Evolutionary conservation across 768 basidiomycete genomes (phyloP).

Genomic region (Pulveroboletus ravenelii): DNA sequence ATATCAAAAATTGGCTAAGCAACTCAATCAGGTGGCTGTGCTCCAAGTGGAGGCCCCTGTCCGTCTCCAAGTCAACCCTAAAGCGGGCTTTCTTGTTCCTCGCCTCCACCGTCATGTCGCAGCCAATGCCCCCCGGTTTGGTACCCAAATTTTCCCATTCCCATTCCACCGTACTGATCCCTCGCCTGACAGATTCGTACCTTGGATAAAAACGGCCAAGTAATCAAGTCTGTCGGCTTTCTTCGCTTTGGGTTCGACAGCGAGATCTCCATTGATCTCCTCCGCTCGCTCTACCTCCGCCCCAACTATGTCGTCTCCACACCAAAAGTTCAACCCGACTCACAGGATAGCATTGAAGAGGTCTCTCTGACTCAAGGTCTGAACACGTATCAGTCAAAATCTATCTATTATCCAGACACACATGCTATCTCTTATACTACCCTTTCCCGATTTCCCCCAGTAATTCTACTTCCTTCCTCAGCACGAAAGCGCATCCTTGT

Average conservation of each 20-base stretch:
- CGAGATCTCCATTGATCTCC: conserved; percentile 70
- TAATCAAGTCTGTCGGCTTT: conserved; percentile 78
- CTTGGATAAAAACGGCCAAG: conserved; percentile 68
- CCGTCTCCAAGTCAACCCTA: background rate
- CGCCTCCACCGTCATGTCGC: conserved; percentile 16
- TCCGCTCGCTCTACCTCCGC: conserved; percentile 86
- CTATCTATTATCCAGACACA: conserved; percentile 76
- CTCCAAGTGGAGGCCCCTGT: too few relatives aligned
- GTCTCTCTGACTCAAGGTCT: conserved; percentile 38
- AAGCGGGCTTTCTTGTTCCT: background rate
- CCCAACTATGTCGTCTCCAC: conserved; percentile 64
- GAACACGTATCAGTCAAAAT: conserved; percentile 69
- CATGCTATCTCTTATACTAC: conserved; percentile 90
- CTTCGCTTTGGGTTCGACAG: conserved; percentile 88
- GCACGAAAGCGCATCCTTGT: conserved; percentile 86
- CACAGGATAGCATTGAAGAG: conserved; percentile 38
- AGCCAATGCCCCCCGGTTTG: conserved; percentile 14
- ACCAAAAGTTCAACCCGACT: conserved; percentile 32
- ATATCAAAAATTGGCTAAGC: background rate
- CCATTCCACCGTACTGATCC: conserved; percentile 3
- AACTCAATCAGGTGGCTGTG: conserved; percentile 10
- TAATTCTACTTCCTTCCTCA: conserved; percentile 75
- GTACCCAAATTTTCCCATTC: conserved; percentile 6
- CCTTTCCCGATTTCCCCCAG: conserved; percentile 87
- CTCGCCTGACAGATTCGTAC: conserved; percentile 45